phyloP scores from a whole-genome alignment of 495 filamentous ascomycete genomes.

The Letharia lupina region DNA sequence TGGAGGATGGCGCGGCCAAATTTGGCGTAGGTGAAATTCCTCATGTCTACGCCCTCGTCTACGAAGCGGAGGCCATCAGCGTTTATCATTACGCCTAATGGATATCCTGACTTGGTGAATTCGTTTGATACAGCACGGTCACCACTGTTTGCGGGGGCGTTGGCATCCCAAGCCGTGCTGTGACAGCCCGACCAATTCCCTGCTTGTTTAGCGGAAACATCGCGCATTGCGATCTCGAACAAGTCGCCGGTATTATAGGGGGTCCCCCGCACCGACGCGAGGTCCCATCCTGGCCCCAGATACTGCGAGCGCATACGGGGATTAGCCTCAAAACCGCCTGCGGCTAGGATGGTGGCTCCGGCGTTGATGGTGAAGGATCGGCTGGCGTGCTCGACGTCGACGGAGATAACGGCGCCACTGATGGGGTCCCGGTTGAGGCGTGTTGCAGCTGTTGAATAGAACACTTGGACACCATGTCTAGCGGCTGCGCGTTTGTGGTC shows the following conservation, averaged over 20 bases:
- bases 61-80: not conserved
- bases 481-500: slow-evolving; percentile 1
- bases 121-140: slow-evolving; percentile 1
- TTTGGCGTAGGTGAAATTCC: not conserved
- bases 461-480: not conserved
- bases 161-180: slow-evolving; percentile 1
- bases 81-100: not conserved
- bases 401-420: not conserved
- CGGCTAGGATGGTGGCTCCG: not conserved
- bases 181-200: not conserved
- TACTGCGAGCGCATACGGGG: not conserved
- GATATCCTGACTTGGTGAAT: not conserved
- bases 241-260: not conserved
- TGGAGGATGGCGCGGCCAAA: slow-evolving; percentile 1
- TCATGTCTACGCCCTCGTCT: not conserved
- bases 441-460: not conserved
- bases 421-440: not conserved
- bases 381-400: not conserved
- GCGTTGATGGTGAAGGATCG: not conserved
- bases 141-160: not conserved
- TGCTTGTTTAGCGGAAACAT: slow-evolving; percentile 1
- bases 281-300: not conserved
- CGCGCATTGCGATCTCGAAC: not conserved
- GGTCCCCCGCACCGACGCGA: not conserved
- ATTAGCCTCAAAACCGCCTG: not conserved